Evolutionary conservation across 2,329 filamentous ascomycete species (phyloP).

Genomic region (Bisporella sp.): DNA sequence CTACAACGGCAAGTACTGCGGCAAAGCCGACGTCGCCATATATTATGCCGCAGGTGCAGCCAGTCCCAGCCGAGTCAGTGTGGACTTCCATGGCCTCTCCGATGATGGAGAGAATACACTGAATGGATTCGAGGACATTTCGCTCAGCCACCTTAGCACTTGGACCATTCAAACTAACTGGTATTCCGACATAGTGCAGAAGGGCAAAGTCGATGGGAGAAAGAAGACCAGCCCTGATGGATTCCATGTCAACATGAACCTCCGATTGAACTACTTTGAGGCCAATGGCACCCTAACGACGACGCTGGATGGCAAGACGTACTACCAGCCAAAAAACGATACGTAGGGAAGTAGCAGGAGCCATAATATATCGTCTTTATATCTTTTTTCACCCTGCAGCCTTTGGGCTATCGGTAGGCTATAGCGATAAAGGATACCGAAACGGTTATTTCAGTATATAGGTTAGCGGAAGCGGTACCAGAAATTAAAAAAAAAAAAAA

Average conservation of each 20-base stretch:
- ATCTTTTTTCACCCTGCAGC: no score
- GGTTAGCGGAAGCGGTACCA: no score
- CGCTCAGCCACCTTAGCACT: constrained; percentile 15
- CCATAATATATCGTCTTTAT: no score
- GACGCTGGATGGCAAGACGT: constrained; percentile 29
- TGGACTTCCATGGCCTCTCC: constrained; percentile 31
- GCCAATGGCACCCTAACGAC: constrained; percentile 31
- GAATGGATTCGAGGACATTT: constrained; percentile 30
- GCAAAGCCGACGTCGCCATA: constrained; percentile 3
- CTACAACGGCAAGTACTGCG: constrained; percentile 2
- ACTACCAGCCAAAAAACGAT: constrained; percentile 32
- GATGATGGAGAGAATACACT: constrained; percentile 29
- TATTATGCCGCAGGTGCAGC: not conserved
- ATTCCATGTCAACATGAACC: constrained; percentile 34
- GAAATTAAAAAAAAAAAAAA: no score
- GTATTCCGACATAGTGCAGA: constrained; percentile 32
- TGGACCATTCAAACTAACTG: constrained; percentile 29
- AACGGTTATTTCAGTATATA: no score
- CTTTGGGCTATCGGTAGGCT: no score
- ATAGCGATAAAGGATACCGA: no score
- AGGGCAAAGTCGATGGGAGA: constrained; percentile 23
- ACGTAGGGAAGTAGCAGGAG: no score
- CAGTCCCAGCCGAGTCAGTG: constrained; percentile 20
- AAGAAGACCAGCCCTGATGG: constrained; percentile 34
- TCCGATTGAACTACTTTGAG: constrained; percentile 32